Percentiles rank a stretch among this genome's conserved stretches.
Conservation (phyloP, 2,329 filamentous ascomycete genomes). For the Pseudodiploospora longispora region DNA sequence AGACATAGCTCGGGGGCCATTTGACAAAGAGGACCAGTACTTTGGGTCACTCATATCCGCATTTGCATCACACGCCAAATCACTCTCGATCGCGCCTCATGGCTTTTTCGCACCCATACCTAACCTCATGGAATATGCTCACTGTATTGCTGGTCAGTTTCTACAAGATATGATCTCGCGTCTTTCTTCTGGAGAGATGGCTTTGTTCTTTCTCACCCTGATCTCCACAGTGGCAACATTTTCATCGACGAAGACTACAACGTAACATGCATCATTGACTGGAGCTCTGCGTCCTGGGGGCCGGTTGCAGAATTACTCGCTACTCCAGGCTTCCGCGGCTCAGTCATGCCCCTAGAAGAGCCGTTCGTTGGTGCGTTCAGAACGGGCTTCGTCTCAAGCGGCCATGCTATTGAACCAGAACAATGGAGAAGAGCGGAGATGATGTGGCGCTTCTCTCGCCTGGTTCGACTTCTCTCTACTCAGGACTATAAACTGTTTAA, state of each 20-base stretch:
- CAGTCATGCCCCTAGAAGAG: neutral
- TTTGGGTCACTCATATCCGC: no score
- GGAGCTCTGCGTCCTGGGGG: neutral
- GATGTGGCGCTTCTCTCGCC: no score
- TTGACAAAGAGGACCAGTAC: no score
- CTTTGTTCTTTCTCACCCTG: neutral
- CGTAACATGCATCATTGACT: neutral
- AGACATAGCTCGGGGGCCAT: no score
- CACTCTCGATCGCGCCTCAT: no score
- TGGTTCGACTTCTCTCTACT: slow-evolving; percentile 10
- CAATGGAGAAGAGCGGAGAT: no score
- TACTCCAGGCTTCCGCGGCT: slow-evolving; percentile 2
- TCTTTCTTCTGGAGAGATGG: neutral
- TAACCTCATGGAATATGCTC: no score
- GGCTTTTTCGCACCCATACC: no score
- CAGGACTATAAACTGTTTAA: slow-evolving; percentile 10
- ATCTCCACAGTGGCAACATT: neutral
- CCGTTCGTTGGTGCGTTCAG: slow-evolving; percentile 8
- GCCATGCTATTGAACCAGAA: no score
- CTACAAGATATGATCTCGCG: neutral
- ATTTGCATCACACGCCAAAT: no score
- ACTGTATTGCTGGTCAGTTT: neutral
- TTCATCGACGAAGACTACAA: neutral
- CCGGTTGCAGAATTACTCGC: slow-evolving; percentile 7
- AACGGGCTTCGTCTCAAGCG: slow-evolving; percentile 3